Evolutionary conservation across 176 grass and related monocot species (phyloP).

Genomic region (Rhynchospora pubera): DNA sequence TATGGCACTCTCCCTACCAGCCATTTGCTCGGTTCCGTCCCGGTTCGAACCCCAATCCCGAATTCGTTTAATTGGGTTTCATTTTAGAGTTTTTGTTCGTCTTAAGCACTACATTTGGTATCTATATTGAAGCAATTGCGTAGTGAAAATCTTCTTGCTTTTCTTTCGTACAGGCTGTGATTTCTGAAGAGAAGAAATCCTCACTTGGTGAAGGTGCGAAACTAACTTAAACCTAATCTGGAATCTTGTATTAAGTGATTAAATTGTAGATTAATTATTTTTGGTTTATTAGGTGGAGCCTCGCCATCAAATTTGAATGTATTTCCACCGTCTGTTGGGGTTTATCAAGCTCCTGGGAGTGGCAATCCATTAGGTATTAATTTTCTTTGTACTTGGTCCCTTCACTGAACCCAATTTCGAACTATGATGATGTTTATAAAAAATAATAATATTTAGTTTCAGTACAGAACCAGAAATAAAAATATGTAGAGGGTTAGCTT

Average conservation of each 20-base stretch:
- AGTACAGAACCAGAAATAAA: not conserved
- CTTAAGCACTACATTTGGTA: not conserved
- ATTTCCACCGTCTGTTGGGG: slow-evolving; percentile 51
- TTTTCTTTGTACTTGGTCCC: not conserved
- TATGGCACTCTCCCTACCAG: slow-evolving; percentile 75
- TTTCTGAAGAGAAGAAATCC: slow-evolving; percentile 45
- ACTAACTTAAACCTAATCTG: not conserved
- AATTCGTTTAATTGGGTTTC: not conserved
- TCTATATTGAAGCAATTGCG: not conserved
- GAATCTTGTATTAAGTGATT: not conserved
- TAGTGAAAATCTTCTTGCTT: not conserved
- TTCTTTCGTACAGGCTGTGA: slow-evolving; percentile 49
- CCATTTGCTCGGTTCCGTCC: slow-evolving; percentile 89
- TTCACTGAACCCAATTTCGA: not conserved
- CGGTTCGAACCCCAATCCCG: slow-evolving; percentile 31
- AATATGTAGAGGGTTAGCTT: no score
- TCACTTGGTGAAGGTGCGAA: slow-evolving; percentile 30
- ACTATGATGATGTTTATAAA: not conserved
- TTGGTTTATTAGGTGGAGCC: slow-evolving; percentile 34
- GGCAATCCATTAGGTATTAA: slow-evolving; percentile 39
- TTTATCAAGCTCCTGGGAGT: slow-evolving; percentile 43
- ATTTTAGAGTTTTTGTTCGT: no score
- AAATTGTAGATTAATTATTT: slow-evolving; percentile 1
- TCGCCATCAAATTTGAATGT: slow-evolving; percentile 52
- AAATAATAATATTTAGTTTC: not conserved